phyloP scores from a whole-genome alignment of 257 asterid species.

The Hygrophila difformis region DNA sequence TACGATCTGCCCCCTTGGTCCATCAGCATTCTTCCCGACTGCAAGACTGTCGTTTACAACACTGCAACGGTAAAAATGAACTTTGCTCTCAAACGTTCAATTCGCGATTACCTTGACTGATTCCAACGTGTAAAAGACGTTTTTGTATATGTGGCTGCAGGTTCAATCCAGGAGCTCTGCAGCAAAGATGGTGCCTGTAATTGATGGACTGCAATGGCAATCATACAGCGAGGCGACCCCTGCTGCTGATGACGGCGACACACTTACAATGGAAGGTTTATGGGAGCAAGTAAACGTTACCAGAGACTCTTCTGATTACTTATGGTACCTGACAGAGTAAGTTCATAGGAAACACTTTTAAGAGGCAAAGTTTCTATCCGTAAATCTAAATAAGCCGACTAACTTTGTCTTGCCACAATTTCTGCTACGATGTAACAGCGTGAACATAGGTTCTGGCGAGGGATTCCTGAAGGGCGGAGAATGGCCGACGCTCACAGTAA shows the following conservation, averaged over 20 bases:
- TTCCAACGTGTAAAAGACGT: neutral
- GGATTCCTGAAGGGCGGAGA: constrained; percentile 54
- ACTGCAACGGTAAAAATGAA: constrained; percentile 71
- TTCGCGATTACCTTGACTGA: too few relatives aligned
- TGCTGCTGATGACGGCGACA: constrained; percentile 50
- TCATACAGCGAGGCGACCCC: constrained; percentile 67
- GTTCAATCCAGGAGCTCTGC: constrained; percentile 36
- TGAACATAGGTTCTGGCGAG: constrained; percentile 57
- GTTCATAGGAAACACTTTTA: constrained; percentile 19
- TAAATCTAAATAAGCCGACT: neutral
- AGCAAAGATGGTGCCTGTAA: constrained; percentile 47
- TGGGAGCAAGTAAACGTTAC: constrained; percentile 74
- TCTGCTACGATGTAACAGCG: constrained; percentile 31
- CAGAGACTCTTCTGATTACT: constrained; percentile 75
- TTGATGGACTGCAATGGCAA: constrained; percentile 52
- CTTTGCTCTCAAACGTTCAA: neutral
- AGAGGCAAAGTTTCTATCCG: neutral
- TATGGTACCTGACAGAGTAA: constrained; percentile 89
- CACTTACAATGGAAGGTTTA: constrained; percentile 41
- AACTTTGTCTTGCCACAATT: neutral
- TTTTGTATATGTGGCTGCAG: constrained; percentile 29
- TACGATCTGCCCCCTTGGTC: constrained; percentile 94
- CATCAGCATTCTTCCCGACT: constrained; percentile 87
- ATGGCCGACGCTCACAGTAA: constrained; percentile 49
- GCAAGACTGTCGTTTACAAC: constrained; percentile 76